phyloP scores from a whole-genome alignment of 371 early-diverging fungal species.

The Mortierella sp. region DNA sequence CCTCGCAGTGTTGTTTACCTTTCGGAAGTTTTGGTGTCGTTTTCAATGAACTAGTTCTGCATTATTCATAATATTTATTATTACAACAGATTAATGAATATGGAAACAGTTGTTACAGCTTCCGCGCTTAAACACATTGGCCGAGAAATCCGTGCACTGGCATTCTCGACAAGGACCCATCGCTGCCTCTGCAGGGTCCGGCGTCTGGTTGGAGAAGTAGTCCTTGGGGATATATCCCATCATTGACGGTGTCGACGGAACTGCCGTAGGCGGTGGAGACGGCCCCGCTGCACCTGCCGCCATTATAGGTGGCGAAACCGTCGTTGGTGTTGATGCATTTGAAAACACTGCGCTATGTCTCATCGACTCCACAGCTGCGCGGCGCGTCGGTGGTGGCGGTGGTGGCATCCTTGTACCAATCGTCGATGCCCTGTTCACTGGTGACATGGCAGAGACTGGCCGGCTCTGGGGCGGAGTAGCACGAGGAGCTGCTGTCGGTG shows the following conservation, averaged over 20 bases:
- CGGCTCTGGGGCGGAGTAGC: conserved; percentile 32
- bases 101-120: conserved; percentile 55
- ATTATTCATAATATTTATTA: neutral
- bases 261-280: conserved; percentile 42
- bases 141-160: conserved; percentile 47
- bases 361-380: conserved; percentile 33
- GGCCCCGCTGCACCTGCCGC: conserved; percentile 21
- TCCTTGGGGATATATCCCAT: conserved; percentile 54
- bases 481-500: conserved; percentile 28
- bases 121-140: conserved; percentile 54
- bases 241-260: conserved; percentile 48
- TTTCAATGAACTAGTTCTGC: neutral
- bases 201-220: conserved; percentile 46
- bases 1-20: neutral
- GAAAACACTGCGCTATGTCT: conserved; percentile 46
- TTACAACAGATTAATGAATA: conserved; percentile 17
- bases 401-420: conserved; percentile 51
- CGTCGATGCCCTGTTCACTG: conserved; percentile 22
- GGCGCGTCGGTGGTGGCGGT: conserved; percentile 50
- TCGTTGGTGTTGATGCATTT: conserved; percentile 12
- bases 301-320: conserved; percentile 30
- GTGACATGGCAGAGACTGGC: conserved; percentile 25
- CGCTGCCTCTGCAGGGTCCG: conserved; percentile 18
- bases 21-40: neutral
- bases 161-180: conserved; percentile 54